phyloP scores from a whole-genome alignment of 1,139 yeast genomes.

The Zhuliangozyma blackwelliae region DNA sequence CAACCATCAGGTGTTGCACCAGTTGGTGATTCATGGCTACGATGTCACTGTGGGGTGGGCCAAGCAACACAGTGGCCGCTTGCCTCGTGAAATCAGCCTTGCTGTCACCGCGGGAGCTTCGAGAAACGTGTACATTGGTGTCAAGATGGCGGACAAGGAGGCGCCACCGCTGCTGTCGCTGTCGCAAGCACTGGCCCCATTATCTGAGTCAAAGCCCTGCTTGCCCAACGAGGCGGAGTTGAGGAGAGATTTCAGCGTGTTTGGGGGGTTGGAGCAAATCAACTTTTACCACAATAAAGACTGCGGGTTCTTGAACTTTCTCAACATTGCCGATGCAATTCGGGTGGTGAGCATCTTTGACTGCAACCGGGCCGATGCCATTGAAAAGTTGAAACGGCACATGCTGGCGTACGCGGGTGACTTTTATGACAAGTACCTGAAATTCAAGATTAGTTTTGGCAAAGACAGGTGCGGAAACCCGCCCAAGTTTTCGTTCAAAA shows the following conservation, averaged over 20 bases:
- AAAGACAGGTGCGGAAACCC: slow-evolving; percentile 49
- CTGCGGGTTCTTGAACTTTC: slow-evolving; percentile 44
- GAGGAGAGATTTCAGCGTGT: slow-evolving; percentile 32
- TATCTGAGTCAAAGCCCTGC: slow-evolving; percentile 12
- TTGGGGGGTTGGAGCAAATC: slow-evolving; percentile 46
- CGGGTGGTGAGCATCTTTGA: slow-evolving; percentile 33
- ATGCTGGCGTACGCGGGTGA: slow-evolving; percentile 14
- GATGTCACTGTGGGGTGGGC: slow-evolving; percentile 48
- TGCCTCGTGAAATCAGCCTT: slow-evolving; percentile 33
- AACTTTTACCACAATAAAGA: slow-evolving; percentile 43
- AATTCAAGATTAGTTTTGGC: slow-evolving; percentile 42
- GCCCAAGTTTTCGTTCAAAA: slow-evolving; percentile 41
- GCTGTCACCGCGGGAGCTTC: slow-evolving; percentile 50
- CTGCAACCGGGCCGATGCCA: slow-evolving; percentile 12
- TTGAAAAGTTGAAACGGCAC: slow-evolving; percentile 5
- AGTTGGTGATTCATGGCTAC: slow-evolving; percentile 43
- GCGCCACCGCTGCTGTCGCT: slow-evolving; percentile 1
- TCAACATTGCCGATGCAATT: slow-evolving; percentile 38
- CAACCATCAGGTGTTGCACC: slow-evolving; percentile 45
- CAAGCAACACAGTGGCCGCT: slow-evolving; percentile 40
- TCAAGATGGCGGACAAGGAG: slow-evolving; percentile 20
- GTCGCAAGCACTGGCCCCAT: background rate
- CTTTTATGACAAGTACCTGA: slow-evolving; percentile 36
- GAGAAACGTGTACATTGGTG: slow-evolving; percentile 45
- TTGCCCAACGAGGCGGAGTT: slow-evolving; percentile 42